Evolutionary conservation across 495 filamentous ascomycete genomes (phyloP), one percentile per base, ranked within the genome.

Genomic region (Copromyces sp.): DNA sequence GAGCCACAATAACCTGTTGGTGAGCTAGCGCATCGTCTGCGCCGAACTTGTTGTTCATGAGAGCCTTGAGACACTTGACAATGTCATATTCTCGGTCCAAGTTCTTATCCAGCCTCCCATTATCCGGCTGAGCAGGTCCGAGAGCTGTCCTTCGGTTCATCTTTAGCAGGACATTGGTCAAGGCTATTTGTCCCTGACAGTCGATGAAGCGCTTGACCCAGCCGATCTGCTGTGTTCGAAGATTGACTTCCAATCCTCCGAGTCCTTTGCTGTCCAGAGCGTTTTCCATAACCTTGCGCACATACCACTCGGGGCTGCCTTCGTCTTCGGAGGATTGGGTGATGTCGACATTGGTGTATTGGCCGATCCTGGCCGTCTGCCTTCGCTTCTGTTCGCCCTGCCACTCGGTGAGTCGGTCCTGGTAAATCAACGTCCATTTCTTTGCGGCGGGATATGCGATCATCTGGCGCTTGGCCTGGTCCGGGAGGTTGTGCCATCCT

Each of bases 31-130:
- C 95, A 87, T 99, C 94, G 76, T 99, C 96, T 39, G 95, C 96
- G 65, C 95, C 95, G 82, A 95, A 98, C 78, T 97, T 97, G 86
- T 97, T 99, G 87, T 99, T 99, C 91, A 98, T 96, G 68, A 98
- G 81, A 68, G 94, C 93, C 82, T 98, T 99, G 69, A 99, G 81
- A 82, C 96, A 98, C 83, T 99, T 99, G 73, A 96, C 89, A 76
- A 99, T 97, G 78, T 98, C 95, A 81, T 98, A 98, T 83, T 99
- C 95, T 70, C 91, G 90, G 76, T 99, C 95, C 68, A 97, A 83
- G 77, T 97, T 93, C 80, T 93, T 94, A 74, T 97, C 93, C 73
- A 84, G 88, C n/a, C 88, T 90, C 17, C 82, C 83, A 29, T 90
- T 87, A 12, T 89, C 86, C 7, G 90, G 88, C 29, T 65, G 53